phyloP scores from a whole-genome alignment of 148 eudicot genomes.

The Amaranthus hypochondriacus region DNA sequence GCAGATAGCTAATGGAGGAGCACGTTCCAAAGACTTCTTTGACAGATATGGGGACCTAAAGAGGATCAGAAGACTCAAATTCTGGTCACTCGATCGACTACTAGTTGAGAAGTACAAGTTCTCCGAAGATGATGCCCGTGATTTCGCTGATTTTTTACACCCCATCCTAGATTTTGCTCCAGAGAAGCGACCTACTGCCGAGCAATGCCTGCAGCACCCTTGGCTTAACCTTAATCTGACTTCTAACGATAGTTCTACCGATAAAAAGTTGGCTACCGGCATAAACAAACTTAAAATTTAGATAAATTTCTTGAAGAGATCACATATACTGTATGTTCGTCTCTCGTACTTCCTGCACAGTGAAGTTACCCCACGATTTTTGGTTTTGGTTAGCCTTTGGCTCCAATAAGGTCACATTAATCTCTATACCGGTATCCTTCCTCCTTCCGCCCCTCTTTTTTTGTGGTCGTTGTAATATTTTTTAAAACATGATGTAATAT shows the following conservation, averaged over 20 bases:
- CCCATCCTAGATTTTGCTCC: constrained; percentile 85
- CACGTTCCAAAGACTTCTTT: constrained; percentile 77
- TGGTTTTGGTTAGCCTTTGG: constrained; percentile 22
- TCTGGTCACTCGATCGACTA: constrained; percentile 57
- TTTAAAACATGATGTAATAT: constrained; percentile 36
- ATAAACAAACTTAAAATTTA: constrained; percentile 48
- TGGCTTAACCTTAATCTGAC: constrained; percentile 53
- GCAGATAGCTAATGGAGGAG: constrained; percentile 81
- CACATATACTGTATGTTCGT: constrained; percentile 14
- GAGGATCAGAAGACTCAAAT: constrained; percentile 86
- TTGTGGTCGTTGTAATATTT: not conserved
- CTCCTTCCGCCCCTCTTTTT: not conserved
- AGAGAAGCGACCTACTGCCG: constrained; percentile 89
- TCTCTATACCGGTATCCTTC: not conserved
- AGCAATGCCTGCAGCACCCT: constrained; percentile 79
- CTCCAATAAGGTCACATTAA: constrained; percentile 26
- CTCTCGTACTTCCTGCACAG: constrained; percentile 18
- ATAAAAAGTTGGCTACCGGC: constrained; percentile 33
- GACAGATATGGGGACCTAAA: constrained; percentile 88
- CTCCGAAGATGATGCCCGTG: constrained; percentile 54
- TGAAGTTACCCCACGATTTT: constrained; percentile 26
- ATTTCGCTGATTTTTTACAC: constrained; percentile 68
- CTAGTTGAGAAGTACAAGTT: constrained; percentile 68
- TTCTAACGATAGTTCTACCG: constrained; percentile 34
- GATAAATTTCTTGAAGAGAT: constrained; percentile 34